Evolutionary conservation across 2,329 filamentous ascomycete species (phyloP), one percentile per base, ranked within the genome.

Genomic region (Sporothrix dimorphospora): DNA sequence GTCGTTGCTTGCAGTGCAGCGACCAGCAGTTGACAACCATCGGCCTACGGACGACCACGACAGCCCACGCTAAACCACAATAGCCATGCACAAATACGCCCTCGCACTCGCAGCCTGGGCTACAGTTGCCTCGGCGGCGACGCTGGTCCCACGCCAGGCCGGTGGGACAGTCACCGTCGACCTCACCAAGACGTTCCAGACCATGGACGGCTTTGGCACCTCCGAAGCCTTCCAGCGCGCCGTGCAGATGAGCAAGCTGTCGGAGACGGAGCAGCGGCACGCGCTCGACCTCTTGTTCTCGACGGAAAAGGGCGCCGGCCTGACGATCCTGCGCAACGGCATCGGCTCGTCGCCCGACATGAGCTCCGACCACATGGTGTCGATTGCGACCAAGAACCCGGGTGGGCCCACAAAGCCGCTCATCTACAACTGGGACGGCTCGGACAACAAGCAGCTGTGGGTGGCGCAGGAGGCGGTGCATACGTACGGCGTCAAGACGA

Each of bases 381-480:
- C 77, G 14, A 82, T 85, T 71, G 78, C 82, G 70, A 82, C 83
- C 0, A 82, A 76, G 69, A 80, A 77, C 51, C 80, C 82, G 3
- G 81, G 82, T 4, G 76, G 76, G 0, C 80, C 82, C 0, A 76
- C 67, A 9, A 80, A 78, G 2, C 75, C 75, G 5, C 81, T 82
- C 0, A 75, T 78, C 34, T 85, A 84, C 70, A 73, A 76, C 1
- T 84, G 82, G 82, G 82, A 84, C 72, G 77, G 77, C 4, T 81
- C 82, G 70, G 81, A 85, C 72, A 79, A 78, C 12, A 82, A 82
- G 7, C 85, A 87, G 77, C 75, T 87, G 3, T 86, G 81, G 75
- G 75, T 87, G 11, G 81, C 82, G 19, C 79, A 86, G 75, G 80
- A 85, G 76, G 84, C 84, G 11, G 76, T 77, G 65, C 75, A 79